These are phyloP conservation scores for Diophrys sp. DNA, from an alignment of 73 alveolate species.

Conservation along the genomic window DNA sequence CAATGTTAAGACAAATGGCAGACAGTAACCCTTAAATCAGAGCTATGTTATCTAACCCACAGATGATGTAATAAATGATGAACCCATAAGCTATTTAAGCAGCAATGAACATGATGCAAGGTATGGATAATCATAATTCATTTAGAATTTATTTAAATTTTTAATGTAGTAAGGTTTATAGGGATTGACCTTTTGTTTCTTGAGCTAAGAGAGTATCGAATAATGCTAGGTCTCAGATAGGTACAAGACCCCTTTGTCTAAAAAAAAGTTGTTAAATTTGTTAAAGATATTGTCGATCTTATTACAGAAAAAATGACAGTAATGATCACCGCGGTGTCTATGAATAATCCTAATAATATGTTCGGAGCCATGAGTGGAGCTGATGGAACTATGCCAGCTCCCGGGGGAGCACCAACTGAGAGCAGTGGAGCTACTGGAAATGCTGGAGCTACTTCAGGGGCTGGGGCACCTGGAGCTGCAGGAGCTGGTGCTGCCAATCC, in stretches of 20 bases:
- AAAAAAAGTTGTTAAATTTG: no score
- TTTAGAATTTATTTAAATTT: no score
- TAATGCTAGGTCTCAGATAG: no score
- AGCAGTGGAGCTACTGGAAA: constrained; percentile 21
- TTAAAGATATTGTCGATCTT: no score
- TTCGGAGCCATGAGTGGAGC: constrained; percentile 38
- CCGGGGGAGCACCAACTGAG: constrained; percentile 29
- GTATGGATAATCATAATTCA: no score
- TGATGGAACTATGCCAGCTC: constrained; percentile 28
- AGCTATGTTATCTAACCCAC: constrained; percentile 50
- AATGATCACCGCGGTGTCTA: no score
- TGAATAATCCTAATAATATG: constrained; percentile 26
- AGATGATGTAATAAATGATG: constrained; percentile 52
- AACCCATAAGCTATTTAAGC: constrained; percentile 48
- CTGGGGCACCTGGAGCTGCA: constrained; percentile 21
- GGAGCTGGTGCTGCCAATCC: constrained; percentile 49
- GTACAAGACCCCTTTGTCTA: no score
- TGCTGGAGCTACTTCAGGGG: constrained; percentile 33
- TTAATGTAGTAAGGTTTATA: no score
- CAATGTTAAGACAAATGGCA: constrained; percentile 48
- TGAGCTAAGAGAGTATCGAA: no score
- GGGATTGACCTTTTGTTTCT: no score
- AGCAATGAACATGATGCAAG: constrained; percentile 56
- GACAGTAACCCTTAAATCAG: constrained; percentile 46
- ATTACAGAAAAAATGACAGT: no score